Evolutionary conservation across 2,329 filamentous ascomycete genomes (phyloP).

Genomic region (Fusarium humuli): DNA sequence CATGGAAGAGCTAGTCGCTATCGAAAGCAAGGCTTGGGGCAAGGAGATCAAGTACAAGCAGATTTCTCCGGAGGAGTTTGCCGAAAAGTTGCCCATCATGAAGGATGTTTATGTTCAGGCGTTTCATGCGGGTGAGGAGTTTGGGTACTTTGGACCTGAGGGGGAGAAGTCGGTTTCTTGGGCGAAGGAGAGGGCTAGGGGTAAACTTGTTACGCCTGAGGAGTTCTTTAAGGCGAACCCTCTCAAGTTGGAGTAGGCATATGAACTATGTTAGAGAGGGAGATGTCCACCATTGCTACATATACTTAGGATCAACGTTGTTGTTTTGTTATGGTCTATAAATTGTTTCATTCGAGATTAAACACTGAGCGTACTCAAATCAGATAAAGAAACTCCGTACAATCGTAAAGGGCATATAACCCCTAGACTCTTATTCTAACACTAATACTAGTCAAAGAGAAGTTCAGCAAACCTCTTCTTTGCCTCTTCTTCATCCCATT

Average conservation of each 20-base stretch:
- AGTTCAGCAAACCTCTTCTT: background rate
- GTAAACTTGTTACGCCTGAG: constrained; percentile 36
- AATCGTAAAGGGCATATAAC: background rate
- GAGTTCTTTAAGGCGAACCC: constrained; percentile 38
- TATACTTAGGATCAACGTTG: background rate
- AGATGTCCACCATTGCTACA: background rate
- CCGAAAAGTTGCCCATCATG: constrained; percentile 15
- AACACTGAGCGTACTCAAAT: background rate
- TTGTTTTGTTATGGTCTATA: background rate
- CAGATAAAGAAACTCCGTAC: fast-evolving
- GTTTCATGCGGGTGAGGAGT: constrained; percentile 29
- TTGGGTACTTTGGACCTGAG: constrained; percentile 40
- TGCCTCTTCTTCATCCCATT: constrained; percentile 37
- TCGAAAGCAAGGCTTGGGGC: constrained; percentile 55
- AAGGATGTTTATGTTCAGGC: constrained; percentile 24
- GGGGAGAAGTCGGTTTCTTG: constrained; percentile 36
- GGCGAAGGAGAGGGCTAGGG: constrained; percentile 36
- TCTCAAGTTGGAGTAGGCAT: constrained; percentile 18
- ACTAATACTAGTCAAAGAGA: background rate
- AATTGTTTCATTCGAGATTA: background rate
- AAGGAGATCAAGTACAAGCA: constrained; percentile 48
- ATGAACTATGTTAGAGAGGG: background rate
- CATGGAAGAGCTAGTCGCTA: constrained; percentile 53
- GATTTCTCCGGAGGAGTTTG: constrained; percentile 36
- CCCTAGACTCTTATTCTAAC: background rate